Percentiles rank a stretch among this genome's conserved stretches.
Conservation (phyloP, 2,329 filamentous ascomycete genomes). For the Cladorrhinum sp. region DNA sequence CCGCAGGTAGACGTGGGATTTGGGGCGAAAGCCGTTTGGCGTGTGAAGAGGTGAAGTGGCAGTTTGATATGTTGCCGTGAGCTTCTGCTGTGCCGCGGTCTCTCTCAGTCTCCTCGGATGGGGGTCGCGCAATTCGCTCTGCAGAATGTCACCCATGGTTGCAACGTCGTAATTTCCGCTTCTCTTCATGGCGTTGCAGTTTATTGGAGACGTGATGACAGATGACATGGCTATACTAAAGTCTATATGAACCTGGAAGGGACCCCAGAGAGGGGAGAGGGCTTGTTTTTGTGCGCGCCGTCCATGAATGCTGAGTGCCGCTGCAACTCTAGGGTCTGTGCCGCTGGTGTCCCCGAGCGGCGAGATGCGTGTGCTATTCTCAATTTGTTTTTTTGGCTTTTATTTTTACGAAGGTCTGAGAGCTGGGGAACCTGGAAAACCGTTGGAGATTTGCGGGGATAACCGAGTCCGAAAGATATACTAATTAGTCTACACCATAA, state of each 20-base stretch:
- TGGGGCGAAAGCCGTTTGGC: background rate
- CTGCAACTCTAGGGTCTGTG: slow-evolving; percentile 2
- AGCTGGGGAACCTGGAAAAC: background rate
- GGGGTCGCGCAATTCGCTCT: slow-evolving; percentile 14
- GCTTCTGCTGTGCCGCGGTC: background rate
- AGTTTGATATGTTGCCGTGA: slow-evolving; percentile 2
- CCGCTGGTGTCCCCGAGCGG: background rate
- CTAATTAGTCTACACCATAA: no score
- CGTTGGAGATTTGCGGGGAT: background rate
- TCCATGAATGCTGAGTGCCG: background rate
- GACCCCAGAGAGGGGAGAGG: background rate
- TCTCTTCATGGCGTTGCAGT: slow-evolving; percentile 5
- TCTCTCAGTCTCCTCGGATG: slow-evolving; percentile 6
- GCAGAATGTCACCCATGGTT: slow-evolving; percentile 19
- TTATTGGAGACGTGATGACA: background rate
- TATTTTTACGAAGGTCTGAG: background rate
- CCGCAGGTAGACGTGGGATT: slow-evolving; percentile 16
- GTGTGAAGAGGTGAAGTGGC: background rate
- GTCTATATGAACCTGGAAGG: background rate
- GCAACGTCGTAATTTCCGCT: slow-evolving; percentile 23
- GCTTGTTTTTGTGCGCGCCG: slow-evolving; percentile 2
- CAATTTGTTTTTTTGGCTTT: no score
- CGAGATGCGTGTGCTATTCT: background rate
- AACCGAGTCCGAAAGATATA: background rate
- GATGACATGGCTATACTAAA: slow-evolving; percentile 12